Percentiles rank a stretch among this genome's conserved stretches.
Evolutionary conservation across 495 filamentous ascomycete species (phyloP).

Genomic region (Cudoniella acicularis): DNA sequence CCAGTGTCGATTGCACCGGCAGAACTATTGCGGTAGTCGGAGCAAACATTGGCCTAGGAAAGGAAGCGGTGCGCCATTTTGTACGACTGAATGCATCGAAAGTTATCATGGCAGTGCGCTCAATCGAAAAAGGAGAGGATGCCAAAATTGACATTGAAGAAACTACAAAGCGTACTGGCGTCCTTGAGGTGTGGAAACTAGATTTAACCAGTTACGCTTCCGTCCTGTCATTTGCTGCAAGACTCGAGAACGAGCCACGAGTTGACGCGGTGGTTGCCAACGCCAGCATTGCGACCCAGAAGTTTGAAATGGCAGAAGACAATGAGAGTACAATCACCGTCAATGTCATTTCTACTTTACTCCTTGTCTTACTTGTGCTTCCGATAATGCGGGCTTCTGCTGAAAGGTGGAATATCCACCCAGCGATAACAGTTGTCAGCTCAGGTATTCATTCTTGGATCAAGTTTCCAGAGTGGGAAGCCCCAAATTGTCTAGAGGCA

Average conservation of each 20-base stretch:
- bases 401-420: neutral
- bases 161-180: conserved; percentile 23
- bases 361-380: conserved; percentile 11
- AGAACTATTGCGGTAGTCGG: conserved; percentile 47
- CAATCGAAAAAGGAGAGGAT: conserved; percentile 29
- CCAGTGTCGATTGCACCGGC: conserved; percentile 1
- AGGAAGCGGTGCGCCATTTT: conserved; percentile 42
- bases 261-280: conserved; percentile 10
- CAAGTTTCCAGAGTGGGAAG: conserved; percentile 1
- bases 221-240: conserved; percentile 7
- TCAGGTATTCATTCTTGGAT: neutral
- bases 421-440: neutral
- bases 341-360: conserved; percentile 11
- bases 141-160: conserved; percentile 35
- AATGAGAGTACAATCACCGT: conserved; percentile 8
- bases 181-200: conserved; percentile 50
- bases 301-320: neutral
- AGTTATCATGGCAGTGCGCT: conserved; percentile 43
- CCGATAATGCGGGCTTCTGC: conserved; percentile 1
- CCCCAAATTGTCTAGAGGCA: neutral
- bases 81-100: conserved; percentile 32
- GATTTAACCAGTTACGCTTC: conserved; percentile 39
- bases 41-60: conserved; percentile 46
- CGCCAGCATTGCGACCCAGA: conserved; percentile 2
- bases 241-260: neutral